These are phyloP conservation scores for Wickerhamiella infanticola DNA, from an alignment of 1,139 yeast species.

Conservation along the genomic window DNA sequence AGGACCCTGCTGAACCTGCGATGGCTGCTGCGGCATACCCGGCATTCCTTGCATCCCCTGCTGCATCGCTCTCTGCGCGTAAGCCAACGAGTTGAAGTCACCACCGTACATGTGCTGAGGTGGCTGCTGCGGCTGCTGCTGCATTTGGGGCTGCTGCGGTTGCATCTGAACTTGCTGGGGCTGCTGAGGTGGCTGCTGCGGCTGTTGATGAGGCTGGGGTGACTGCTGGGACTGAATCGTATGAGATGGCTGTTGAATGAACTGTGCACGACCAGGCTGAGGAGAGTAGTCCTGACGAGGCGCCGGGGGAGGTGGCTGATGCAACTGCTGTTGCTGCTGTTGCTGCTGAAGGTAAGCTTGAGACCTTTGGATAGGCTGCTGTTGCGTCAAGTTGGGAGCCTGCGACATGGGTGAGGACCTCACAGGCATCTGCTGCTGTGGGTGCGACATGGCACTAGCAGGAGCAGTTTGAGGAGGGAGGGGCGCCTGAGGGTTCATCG, in stretches of 20 bases:
- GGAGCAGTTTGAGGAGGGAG: conserved; percentile 1
- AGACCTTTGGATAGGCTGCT: not conserved
- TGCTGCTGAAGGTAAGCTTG: conserved; percentile 3
- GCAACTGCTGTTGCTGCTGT: conserved; percentile 2
- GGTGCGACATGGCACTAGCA: not conserved
- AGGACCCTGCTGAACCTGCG: no score
- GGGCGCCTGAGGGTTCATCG: conserved; percentile 8
- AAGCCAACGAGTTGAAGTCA: not conserved
- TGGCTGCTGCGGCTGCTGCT: not conserved
- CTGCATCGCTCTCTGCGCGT: not conserved
- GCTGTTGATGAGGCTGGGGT: not conserved
- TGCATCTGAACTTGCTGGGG: not conserved
- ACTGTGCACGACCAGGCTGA: not conserved
- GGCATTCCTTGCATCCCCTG: not conserved
- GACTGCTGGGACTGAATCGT: not conserved
- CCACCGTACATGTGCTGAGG: not conserved
- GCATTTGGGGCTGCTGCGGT: not conserved
- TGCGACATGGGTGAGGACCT: no score
- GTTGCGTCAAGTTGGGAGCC: no score
- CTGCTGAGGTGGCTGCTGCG: not conserved
- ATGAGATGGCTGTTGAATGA: not conserved
- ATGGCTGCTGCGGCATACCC: not conserved
- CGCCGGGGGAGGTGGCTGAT: not conserved
- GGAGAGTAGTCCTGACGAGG: not conserved
- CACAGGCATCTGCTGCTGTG: not conserved